These are phyloP conservation scores for Crucihimalaya himalaica DNA, from an alignment of 345 rosid species.

Conservation along the genomic window DNA sequence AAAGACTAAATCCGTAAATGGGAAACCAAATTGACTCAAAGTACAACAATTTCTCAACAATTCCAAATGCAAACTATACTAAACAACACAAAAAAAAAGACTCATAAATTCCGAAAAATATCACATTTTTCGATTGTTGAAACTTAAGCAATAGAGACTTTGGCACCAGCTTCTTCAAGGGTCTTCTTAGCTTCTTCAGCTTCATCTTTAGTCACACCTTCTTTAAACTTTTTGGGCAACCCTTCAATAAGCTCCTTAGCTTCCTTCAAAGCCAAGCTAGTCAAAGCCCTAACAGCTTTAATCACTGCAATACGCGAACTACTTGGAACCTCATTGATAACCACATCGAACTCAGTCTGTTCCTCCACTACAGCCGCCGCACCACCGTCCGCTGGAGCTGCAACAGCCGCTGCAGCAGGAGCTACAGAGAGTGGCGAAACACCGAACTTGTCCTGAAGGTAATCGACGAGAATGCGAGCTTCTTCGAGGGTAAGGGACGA, in stretches of 20 bases:
- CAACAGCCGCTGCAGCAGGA: conserved; percentile 53
- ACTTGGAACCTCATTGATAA: conserved; percentile 75
- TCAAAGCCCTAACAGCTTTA: conserved; percentile 71
- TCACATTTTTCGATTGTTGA: neutral
- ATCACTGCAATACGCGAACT: conserved; percentile 76
- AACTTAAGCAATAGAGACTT: conserved; percentile 53
- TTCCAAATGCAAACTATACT: conserved; percentile 11
- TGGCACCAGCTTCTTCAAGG: conserved; percentile 88
- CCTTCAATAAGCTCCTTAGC: conserved; percentile 87
- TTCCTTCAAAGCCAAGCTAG: conserved; percentile 83
- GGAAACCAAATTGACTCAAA: conserved; percentile 20
- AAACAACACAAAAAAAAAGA: neutral
- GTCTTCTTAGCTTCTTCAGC: conserved; percentile 87
- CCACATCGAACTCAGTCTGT: conserved; percentile 81
- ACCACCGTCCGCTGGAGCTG: conserved; percentile 44
- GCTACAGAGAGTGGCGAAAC: conserved; percentile 79
- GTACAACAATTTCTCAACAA: conserved; percentile 30
- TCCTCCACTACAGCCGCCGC: conserved; percentile 56
- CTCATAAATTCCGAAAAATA: neutral
- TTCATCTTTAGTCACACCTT: conserved; percentile 69
- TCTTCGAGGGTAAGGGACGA: conserved; percentile 72
- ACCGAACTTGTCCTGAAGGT: conserved; percentile 82
- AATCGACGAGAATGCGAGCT: conserved; percentile 74
- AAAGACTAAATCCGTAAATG: too few species aligned
- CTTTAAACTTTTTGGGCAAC: conserved; percentile 85